Conservation (phyloP, 2,329 filamentous ascomycete species). For the Bipolaris sorokiniana region DNA sequence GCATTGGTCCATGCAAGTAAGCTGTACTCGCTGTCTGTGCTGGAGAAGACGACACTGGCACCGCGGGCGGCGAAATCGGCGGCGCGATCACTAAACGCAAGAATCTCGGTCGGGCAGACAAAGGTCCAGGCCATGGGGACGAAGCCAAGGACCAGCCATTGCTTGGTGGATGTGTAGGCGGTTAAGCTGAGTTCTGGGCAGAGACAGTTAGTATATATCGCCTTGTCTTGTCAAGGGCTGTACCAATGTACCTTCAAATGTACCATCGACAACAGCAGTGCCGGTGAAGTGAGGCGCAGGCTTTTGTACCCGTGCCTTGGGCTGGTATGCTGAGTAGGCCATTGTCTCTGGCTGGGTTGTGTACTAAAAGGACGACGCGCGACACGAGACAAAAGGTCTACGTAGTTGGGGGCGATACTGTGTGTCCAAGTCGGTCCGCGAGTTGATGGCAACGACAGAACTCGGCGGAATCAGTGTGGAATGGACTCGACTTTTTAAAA, state of each 20-base stretch:
- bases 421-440: neutral
- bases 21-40: slow-evolving; percentile 66
- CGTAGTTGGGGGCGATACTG: neutral
- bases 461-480: slow-evolving; percentile 5
- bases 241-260: slow-evolving; percentile 46
- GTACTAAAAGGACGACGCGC: slow-evolving; percentile 17
- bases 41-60: slow-evolving; percentile 65
- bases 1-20: slow-evolving; percentile 65
- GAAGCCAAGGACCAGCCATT: slow-evolving; percentile 70
- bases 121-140: slow-evolving; percentile 73
- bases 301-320: slow-evolving; percentile 50
- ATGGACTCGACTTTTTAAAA: slow-evolving; percentile 1
- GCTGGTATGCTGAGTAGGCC: slow-evolving; percentile 43
- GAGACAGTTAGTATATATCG: slow-evolving; percentile 14
- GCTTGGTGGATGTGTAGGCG: slow-evolving; percentile 51
- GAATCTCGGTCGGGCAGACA: slow-evolving; percentile 70
- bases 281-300: slow-evolving; percentile 48
- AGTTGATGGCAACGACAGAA: neutral
- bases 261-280: slow-evolving; percentile 50
- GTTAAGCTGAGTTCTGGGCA: slow-evolving; percentile 47
- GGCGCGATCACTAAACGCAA: slow-evolving; percentile 68
- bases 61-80: slow-evolving; percentile 65
- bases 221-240: neutral
- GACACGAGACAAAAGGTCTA: slow-evolving; percentile 12
- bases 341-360: slow-evolving; percentile 28